Base-by-base conservation (phyloP, 73 alveolate species). In the Paramecium primaurelia region DNA sequence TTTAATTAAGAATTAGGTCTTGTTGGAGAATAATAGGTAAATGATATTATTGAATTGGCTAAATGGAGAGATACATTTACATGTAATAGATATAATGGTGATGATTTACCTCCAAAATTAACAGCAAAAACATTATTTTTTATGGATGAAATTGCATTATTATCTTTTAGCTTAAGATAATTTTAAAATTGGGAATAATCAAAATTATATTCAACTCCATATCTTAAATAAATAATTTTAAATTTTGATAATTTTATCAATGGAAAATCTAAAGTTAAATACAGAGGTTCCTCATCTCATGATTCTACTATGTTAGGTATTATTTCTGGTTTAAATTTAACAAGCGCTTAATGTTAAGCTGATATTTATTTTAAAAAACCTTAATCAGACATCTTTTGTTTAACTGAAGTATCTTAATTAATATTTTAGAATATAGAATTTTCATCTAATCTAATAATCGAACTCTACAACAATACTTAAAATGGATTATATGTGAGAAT, bases 21-120 rank as follows among this genome's bases (percentile, higher is more conserved):
- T 22, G 38, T 30, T 9, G 73, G 38, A 25, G 45, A 60, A 0
- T 9, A 58, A 60, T 51, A 36, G 37, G 87, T 73, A 10, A 26
- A 38, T 44, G 83, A 69, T 51, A 45, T 88, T 25, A 30, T 45
- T 30, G 34, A 69, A 58, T 44, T 88, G 11, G 58, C 71, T 26
- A 14, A 88, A 88, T 71, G 60, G 77, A 88, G 77, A 59, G 94
- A 88, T 18, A 88, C 94, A 3, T 59, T 88, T 49, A 42, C 44
- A 38, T 45, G 91, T 30, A 45, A 49, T 49, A 80, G 71, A 45
- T 45, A 80, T 80, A 80, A 80, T 45, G 75, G 75, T 10, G 42
- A 45, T 20, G 28, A 40, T 14, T 45, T 80, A 28, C 91, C 91
- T 32, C 28, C 22, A 42, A 42, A 40, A 42, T 80, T 80, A 47